Conservation (phyloP, 163 green algal genomes). For the Scenedesmus sp. region DNA sequence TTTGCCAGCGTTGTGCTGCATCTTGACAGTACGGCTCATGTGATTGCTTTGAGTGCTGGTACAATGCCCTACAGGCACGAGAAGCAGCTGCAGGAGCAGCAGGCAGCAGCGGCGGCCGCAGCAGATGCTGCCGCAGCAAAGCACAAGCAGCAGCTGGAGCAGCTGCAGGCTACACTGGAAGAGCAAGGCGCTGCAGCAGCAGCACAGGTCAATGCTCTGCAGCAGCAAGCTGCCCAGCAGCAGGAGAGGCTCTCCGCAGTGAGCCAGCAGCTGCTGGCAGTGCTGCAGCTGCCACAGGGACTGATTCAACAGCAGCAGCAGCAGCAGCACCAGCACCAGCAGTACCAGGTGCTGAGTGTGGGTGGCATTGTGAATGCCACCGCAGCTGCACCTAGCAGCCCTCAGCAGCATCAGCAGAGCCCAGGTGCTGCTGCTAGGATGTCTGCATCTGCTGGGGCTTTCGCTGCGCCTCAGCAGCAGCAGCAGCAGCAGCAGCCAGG, state of each 20-base stretch:
- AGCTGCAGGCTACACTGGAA: not conserved
- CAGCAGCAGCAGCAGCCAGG: conserved; percentile 6
- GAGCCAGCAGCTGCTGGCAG: not conserved
- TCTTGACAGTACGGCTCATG: no score
- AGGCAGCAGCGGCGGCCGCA: conserved; percentile 5
- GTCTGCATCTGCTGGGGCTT: not conserved
- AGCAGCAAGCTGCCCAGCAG: not conserved
- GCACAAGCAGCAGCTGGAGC: conserved; percentile 30
- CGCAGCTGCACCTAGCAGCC: not conserved
- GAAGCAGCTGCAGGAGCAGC: conserved; percentile 25
- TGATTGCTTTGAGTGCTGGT: not conserved
- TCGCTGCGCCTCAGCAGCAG: not conserved
- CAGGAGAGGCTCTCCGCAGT: conserved; percentile 4
- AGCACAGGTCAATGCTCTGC: not conserved
- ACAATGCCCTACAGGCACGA: conserved; percentile 28
- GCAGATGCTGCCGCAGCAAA: conserved; percentile 4
- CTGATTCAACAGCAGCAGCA: conserved; percentile 28
- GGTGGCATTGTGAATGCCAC: not conserved
- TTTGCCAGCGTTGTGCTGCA: not conserved
- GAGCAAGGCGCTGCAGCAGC: conserved; percentile 6
- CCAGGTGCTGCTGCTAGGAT: not conserved
- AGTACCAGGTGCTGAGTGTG: conserved; percentile 13
- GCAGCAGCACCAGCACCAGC: conserved; percentile 12
- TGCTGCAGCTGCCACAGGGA: conserved; percentile 16
- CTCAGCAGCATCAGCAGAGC: conserved; percentile 19